Percentiles rank a stretch among this genome's conserved stretches.
These are phyloP conservation scores for Macrophomina pseudophaseolina DNA, from an alignment of 2,329 filamentous ascomycete genomes.

Conservation along the genomic window DNA sequence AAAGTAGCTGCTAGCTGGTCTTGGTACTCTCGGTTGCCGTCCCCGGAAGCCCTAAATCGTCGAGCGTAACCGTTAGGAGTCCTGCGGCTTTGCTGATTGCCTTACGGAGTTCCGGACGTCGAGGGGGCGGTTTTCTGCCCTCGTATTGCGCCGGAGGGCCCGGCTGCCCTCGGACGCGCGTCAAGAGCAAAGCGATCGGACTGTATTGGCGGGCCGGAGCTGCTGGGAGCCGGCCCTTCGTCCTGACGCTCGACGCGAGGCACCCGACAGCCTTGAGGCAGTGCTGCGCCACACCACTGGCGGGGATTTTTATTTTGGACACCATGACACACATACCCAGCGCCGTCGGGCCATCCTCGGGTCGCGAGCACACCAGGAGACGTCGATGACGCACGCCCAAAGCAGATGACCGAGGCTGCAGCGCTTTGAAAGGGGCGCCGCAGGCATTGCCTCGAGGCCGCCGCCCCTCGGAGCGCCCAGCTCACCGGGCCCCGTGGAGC, in stretches of 20 bases:
- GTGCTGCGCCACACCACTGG: constrained; percentile 16
- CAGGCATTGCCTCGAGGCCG: background rate
- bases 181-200: constrained; percentile 2
- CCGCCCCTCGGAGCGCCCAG: background rate
- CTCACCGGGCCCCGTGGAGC: background rate
- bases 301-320: constrained; percentile 4
- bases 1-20: constrained; percentile 1
- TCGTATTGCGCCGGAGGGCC: constrained; percentile 11
- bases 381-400: constrained; percentile 7
- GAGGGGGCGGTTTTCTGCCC: background rate
- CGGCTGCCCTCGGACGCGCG: constrained; percentile 21
- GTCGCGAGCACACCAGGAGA: background rate
- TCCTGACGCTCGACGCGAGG: constrained; percentile 9
- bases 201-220: constrained; percentile 6
- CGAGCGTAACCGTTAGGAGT: constrained; percentile 12
- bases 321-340: constrained; percentile 4
- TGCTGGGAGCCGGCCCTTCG: background rate
- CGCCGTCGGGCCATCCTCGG: constrained; percentile 3
- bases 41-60: constrained; percentile 4
- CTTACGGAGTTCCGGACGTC: constrained; percentile 4
- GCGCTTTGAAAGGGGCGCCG: background rate
- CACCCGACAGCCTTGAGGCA: background rate
- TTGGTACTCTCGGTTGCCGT: background rate
- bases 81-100: constrained; percentile 1
- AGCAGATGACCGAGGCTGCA: background rate